Evolutionary conservation across 257 asterid genomes (phyloP), one percentile per base, ranked within the genome.

Genomic region (Misopates orontium): DNA sequence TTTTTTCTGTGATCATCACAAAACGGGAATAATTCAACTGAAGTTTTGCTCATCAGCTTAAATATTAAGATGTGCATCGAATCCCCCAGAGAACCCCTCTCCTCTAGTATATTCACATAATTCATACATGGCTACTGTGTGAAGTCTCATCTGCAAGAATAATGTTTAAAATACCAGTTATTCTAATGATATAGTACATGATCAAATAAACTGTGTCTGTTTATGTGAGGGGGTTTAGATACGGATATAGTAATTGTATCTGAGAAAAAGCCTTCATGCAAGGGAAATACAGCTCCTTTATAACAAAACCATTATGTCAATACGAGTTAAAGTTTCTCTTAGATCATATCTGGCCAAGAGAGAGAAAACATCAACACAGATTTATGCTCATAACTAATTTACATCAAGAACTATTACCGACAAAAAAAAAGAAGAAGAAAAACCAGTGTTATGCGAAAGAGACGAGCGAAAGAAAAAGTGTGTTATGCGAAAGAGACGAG

Each of bases 41-140:
- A 93, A 49, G 99, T 86, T 77, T 93, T 93, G 76, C 90, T 93
- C 99, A 93, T 93, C 90, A 90, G 99, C 77, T 93, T n/a, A 97
- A 72, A 93, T 93, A 70, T 90, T 93, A 55, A 93, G 95, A 74
- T 93, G 99, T 40, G 99, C 99, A 83, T 93, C 99, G 82, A 93
- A 93, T 72, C 99, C 99, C 89, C 88, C 99, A 16, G 97, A 80
- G 78, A 93, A 93, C 10, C 99, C 99, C 76, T 94, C 99, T 74
- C 99, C 99, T 78, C 76, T 94, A 60, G 94, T 87, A 75, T 88
- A 86, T 77, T 94, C 99, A 56, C 99, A 94, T 74, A 94, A 70
- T 82, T 94, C 99, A 23, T 94, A 97, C 99, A 94, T 94, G 76
- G 95, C 99, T 56, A 90, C 79, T 77, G 90, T 83, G 82, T 94